Evolutionary conservation across 73 alveolate genomes (phyloP).

Genomic region (Symbiodinium pilosum): DNA sequence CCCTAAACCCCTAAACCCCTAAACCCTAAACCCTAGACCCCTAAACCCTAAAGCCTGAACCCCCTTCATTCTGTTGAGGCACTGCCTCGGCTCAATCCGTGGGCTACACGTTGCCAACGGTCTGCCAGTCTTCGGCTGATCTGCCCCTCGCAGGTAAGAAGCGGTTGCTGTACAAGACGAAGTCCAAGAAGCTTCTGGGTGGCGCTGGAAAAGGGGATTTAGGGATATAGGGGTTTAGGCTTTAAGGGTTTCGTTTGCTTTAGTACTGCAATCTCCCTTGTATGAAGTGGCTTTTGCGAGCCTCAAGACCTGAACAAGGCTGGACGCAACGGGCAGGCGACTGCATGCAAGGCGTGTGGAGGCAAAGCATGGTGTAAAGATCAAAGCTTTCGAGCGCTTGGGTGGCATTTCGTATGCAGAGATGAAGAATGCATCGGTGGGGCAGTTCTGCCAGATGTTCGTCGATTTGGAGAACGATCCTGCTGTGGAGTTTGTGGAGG

Average conservation of each 20-base stretch:
- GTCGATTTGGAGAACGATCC: slow-evolving; percentile 52
- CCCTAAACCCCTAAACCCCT: no score
- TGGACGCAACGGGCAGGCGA: slow-evolving; percentile 11
- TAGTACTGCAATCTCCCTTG: no score
- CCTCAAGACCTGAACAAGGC: no score
- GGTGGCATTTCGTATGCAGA: slow-evolving; percentile 55
- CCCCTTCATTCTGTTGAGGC: background rate
- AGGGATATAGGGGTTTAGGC: no score
- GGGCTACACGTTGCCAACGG: slow-evolving; percentile 33
- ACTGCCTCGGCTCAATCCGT: background rate
- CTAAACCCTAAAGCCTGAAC: no score
- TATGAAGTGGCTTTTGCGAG: no score
- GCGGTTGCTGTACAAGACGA: slow-evolving; percentile 40
- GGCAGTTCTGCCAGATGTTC: slow-evolving; percentile 54
- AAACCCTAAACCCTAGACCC: no score
- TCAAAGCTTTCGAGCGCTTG: slow-evolving; percentile 17
- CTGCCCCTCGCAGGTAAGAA: background rate
- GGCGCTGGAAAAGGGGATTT: no score
- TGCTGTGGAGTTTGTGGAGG: slow-evolving; percentile 41
- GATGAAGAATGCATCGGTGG: slow-evolving; percentile 26
- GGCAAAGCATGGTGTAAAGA: slow-evolving; percentile 53
- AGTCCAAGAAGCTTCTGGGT: background rate
- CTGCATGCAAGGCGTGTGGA: slow-evolving; percentile 52
- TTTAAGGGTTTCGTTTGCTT: no score
- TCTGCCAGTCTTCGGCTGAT: background rate